Evolutionary conservation across 306 rosid species (phyloP), one percentile per base, ranked within the genome.

Genomic region (Quercus gilva): DNA sequence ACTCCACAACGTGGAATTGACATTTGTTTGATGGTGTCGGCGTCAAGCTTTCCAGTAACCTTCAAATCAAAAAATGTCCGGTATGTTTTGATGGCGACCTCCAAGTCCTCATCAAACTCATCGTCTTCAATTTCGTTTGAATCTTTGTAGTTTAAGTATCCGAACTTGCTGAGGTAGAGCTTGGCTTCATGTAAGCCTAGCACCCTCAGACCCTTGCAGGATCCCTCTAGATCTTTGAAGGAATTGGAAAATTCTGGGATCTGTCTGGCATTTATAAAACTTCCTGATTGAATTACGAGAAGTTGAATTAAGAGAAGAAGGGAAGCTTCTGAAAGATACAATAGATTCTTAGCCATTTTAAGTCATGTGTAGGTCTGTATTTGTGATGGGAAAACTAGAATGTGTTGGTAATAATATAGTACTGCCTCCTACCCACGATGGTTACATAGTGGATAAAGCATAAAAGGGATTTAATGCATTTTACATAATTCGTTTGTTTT

Each of bases 1-100:
- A 58, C 43, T 0, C 80, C 84, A 81, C 77, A 75, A 10, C 77
- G 20, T 0, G 76, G 84, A 13, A 45, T 7, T 49, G 23, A 6
- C 25, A 81, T 70, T 18, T 25, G 35, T 10, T 33, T 35, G 2
- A 52, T 33, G 55, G 80, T 81, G 2, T 5, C 59, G 0, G 7
- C 25, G 53, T 81, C 81, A 59, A 81, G 80, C 70, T 23, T 52
- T 5, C 80, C 74, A 4, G 77, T 69, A 21, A 70, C 80, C 10
- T 76, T 60, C 12, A 81, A 55, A 33, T 35, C 23, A 6, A 68
- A 80, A 15, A 0, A 55, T 20, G 20, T 19, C 31, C 57, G 76
- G 21, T 33, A 74, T 3, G 20, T 5, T 69, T 59, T 74, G 1
- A 80, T 8, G 13, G 76, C 84, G 1, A 28, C 26, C 41, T 80